phyloP scores from a whole-genome alignment of 2,329 filamentous ascomycete species.

The Nigrospora sphaerica region DNA sequence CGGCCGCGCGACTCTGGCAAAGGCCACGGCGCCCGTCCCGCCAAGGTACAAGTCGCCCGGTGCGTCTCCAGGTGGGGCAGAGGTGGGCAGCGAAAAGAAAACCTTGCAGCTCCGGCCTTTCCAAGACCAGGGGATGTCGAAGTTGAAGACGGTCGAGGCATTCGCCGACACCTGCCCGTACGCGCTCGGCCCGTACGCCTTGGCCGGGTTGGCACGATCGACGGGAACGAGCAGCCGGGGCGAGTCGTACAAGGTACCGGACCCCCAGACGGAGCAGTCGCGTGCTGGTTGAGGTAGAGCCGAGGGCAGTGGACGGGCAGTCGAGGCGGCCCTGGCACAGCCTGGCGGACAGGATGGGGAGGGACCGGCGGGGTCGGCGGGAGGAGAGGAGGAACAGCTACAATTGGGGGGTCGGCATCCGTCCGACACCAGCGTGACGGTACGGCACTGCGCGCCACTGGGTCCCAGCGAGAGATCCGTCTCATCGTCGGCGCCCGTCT shows the following conservation, averaged over 20 bases:
- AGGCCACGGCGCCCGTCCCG: slow-evolving; percentile 43
- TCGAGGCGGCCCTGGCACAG: no score
- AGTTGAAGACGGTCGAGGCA: slow-evolving; percentile 59
- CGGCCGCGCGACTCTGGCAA: slow-evolving; percentile 35
- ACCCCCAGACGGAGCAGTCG: slow-evolving; percentile 3
- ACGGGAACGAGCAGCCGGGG: slow-evolving; percentile 41
- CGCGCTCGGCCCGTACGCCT: slow-evolving; percentile 43
- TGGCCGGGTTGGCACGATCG: slow-evolving; percentile 44
- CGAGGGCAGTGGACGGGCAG: no score
- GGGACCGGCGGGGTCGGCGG: no score
- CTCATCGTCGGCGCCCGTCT: slow-evolving; percentile 44
- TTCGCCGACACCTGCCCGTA: slow-evolving; percentile 47
- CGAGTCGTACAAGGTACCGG: slow-evolving; percentile 3
- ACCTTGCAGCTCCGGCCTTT: slow-evolving; percentile 54
- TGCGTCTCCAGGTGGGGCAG: slow-evolving; percentile 45
- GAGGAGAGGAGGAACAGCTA: no score
- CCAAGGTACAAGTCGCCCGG: slow-evolving; percentile 39
- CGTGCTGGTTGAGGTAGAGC: neutral
- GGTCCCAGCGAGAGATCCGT: slow-evolving; percentile 46
- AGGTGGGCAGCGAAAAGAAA: slow-evolving; percentile 57
- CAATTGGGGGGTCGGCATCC: slow-evolving; percentile 19
- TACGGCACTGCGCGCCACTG: slow-evolving; percentile 37
- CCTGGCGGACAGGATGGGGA: no score
- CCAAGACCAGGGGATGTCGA: slow-evolving; percentile 51
- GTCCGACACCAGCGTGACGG: slow-evolving; percentile 36